phyloP scores from a whole-genome alignment of 805 yeast species.

The Metschnikowia amazonensis region DNA sequence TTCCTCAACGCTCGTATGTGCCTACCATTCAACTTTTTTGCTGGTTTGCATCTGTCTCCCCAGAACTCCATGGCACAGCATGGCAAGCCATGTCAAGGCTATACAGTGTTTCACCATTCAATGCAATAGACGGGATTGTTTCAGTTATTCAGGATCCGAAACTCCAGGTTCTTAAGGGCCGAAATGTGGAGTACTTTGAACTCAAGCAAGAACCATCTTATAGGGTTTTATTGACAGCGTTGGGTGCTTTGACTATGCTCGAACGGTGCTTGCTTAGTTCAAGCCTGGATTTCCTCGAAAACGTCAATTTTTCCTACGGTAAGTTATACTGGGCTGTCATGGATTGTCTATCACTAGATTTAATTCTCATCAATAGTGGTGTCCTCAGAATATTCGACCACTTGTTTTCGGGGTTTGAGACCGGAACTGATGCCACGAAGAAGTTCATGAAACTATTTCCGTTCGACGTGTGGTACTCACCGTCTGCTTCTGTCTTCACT shows the following conservation, averaged over 20 bases:
- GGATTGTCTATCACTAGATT: constrained; percentile 31
- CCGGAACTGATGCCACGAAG: constrained; percentile 10
- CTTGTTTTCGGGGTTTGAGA: constrained; percentile 30
- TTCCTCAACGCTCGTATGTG: constrained; percentile 41
- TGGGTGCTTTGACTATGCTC: constrained; percentile 40
- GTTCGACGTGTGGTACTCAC: constrained; percentile 40
- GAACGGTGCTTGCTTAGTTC: constrained; percentile 20
- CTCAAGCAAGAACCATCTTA: neutral
- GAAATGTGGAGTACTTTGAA: constrained; percentile 6
- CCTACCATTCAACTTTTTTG: constrained; percentile 44
- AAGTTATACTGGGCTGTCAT: constrained; percentile 32
- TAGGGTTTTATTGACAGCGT: constrained; percentile 6
- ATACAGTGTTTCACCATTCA: constrained; percentile 34
- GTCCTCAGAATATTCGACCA: constrained; percentile 38
- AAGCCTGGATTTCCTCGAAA: constrained; percentile 1
- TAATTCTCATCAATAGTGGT: constrained; percentile 38
- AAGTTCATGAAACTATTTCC: constrained; percentile 28
- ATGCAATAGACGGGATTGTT: constrained; percentile 20
- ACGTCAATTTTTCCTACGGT: constrained; percentile 15
- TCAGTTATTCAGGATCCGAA: constrained; percentile 22
- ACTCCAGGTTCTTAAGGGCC: constrained; percentile 15
- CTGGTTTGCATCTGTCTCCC: constrained; percentile 33
- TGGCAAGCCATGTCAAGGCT: constrained; percentile 41
- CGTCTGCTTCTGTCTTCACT: constrained; percentile 38
- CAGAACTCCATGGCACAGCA: constrained; percentile 30